These are phyloP conservation scores for Spizellomyces sp. DNA, from an alignment of 192 early-diverging fungal genomes.

Conservation along the genomic window DNA sequence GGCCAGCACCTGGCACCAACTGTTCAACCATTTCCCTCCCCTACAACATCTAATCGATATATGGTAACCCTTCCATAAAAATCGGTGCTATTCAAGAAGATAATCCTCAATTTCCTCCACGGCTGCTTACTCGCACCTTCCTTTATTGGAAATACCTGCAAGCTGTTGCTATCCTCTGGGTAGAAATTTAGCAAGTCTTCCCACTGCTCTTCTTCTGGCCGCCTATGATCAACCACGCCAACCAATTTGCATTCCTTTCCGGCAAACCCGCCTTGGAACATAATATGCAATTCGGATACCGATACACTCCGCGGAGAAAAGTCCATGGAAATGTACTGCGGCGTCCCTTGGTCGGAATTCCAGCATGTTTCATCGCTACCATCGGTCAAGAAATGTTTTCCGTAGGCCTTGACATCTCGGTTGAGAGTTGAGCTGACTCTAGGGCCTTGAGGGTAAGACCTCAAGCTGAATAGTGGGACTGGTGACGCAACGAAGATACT, in stretches of 20 bases:
- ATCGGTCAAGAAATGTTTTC: slow-evolving; percentile 83
- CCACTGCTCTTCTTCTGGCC: slow-evolving; percentile 20
- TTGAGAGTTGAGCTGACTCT: slow-evolving; percentile 90
- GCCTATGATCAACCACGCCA: slow-evolving; percentile 15
- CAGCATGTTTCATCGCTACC: slow-evolving; percentile 85
- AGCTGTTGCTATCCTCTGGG: slow-evolving; percentile 71
- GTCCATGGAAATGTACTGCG: slow-evolving; percentile 76
- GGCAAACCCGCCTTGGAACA: slow-evolving; percentile 89
- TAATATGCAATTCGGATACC: slow-evolving; percentile 50
- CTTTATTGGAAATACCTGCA: slow-evolving; percentile 20
- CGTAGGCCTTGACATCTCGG: slow-evolving; percentile 72
- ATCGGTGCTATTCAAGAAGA: slow-evolving; percentile 78
- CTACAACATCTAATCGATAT: slow-evolving; percentile 58
- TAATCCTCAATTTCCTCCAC: slow-evolving; percentile 52
- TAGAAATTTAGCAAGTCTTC: slow-evolving; percentile 57
- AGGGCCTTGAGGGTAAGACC: slow-evolving; percentile 1
- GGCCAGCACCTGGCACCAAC: too few relatives aligned
- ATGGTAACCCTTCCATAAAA: slow-evolving; percentile 85
- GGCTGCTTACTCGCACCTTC: background rate
- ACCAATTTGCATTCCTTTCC: slow-evolving; percentile 68
- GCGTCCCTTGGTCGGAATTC: slow-evolving; percentile 85
- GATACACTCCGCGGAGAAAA: slow-evolving; percentile 51
- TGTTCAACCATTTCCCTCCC: too few relatives aligned
- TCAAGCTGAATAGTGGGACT: too few relatives aligned
- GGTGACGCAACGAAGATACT: too few relatives aligned